phyloP scores from a whole-genome alignment of 2,329 filamentous ascomycete species.

The Arthroderma sp. region DNA sequence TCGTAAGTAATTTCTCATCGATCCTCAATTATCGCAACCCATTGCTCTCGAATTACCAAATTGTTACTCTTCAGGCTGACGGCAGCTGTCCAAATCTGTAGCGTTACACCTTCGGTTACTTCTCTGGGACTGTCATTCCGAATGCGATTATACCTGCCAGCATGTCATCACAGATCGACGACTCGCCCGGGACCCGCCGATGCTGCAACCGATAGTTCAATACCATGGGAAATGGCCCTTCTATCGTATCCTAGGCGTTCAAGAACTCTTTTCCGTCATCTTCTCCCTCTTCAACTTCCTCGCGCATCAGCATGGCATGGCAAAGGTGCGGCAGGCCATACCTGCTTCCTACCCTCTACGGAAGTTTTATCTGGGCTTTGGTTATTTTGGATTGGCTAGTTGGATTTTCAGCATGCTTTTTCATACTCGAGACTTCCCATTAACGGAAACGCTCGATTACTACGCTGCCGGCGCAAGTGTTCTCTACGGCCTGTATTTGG shows the following conservation, averaged over 20 bases:
- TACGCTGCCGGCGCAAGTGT: conserved; percentile 84
- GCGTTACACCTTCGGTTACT: conserved; percentile 75
- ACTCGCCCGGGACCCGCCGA: conserved; percentile 49
- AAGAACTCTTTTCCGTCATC: conserved; percentile 86
- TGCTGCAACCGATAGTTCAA: conserved; percentile 60
- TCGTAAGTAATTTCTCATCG: conserved; percentile 43
- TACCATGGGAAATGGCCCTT: conserved; percentile 99
- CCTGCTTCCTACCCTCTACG: conserved; percentile 62
- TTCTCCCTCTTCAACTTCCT: conserved; percentile 87
- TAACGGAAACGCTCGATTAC: conserved; percentile 93
- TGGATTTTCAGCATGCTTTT: conserved; percentile 89
- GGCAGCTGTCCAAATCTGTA: conserved; percentile 24
- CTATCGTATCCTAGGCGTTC: conserved; percentile 74
- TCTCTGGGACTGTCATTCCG: conserved; percentile 79
- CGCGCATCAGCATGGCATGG: conserved; percentile 68
- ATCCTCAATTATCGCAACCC: background rate
- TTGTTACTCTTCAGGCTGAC: background rate
- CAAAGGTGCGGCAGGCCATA: conserved; percentile 54
- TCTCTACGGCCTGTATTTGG: conserved; percentile 81
- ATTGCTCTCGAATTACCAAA: background rate
- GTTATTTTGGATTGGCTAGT: conserved; percentile 65
- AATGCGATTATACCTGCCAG: conserved; percentile 98
- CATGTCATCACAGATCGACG: conserved; percentile 72
- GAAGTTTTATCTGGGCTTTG: conserved; percentile 67
- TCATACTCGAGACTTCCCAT: conserved; percentile 71